A percentile compares a stretch with the other conserved stretches of the same genome.
Conservation (phyloP, 139 green algal genomes). For the Parachlorella kessleri region DNA sequence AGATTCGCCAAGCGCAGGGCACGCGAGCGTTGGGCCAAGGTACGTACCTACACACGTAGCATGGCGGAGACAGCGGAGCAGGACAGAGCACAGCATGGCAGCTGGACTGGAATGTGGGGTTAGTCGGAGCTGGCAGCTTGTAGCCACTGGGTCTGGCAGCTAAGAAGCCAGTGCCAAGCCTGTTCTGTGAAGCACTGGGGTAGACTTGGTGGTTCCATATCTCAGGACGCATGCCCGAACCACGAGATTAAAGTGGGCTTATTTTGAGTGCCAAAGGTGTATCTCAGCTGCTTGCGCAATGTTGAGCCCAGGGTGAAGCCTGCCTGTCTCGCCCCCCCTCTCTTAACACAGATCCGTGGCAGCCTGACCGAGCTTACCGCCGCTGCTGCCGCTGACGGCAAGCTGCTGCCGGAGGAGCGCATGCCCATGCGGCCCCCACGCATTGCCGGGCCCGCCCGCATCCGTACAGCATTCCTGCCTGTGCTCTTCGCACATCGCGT, state of each 20-base stretch:
- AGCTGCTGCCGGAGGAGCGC: neutral
- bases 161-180: no score
- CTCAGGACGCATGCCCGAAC: no score
- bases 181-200: no score
- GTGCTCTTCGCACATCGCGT: neutral
- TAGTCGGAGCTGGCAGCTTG: no score
- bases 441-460: conserved; percentile 4
- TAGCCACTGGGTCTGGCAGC: no score
- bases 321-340: neutral
- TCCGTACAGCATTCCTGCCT: conserved; percentile 1
- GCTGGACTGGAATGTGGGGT: no score
- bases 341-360: neutral
- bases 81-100: no score
- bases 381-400: neutral
- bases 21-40: conserved; percentile 3
- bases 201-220: no score
- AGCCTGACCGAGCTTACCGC: neutral
- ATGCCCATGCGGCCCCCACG: neutral
- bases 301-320: neutral
- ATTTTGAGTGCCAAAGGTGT: neutral
- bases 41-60: no score
- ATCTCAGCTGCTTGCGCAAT: neutral
- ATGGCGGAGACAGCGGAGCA: no score
- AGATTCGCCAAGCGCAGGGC: neutral
- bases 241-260: neutral